Base-by-base conservation (phyloP, 164 flowering plant genomes). In the Stephania cephalantha region DNA sequence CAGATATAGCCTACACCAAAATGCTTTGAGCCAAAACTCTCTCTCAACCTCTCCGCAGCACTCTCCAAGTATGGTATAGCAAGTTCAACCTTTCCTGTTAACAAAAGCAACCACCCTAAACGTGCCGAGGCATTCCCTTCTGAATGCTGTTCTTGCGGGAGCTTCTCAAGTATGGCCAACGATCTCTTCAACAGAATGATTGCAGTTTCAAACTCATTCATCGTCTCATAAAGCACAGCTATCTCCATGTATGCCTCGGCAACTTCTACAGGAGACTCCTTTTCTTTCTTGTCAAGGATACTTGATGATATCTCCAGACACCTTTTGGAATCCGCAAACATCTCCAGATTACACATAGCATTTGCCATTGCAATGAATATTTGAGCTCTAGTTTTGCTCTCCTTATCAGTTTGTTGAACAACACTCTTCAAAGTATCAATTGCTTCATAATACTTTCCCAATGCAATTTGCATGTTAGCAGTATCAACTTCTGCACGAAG, bases 1-100 rank as follows among this genome's bases (percentile, higher is more conserved):
- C 91, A 93, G 20, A 95, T 90, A 82, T 95, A 95, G 6, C 93
- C 99, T 25, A 95, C 88, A 35, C 96, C 95, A 85, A 83, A 95
- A 83, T 93, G 99, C 76, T 89, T 90, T 18, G 90, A 69, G 55
- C 98, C 99, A 83, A 93, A 95, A 82, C 98, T 84, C 82, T 90
- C 97, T 80, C 82, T 90, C 82, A 93, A 76, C 61, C 82, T 90
- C 74, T 93, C 94, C 0, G 86, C 97, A 25, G 93, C 99, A 83
- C 84, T 88, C 86, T 95, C 99, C 89, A 95, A 81, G 79, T 86
- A 91, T 17, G 96, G 91, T 76, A 95, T 85, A 45, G 98, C 93
- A 81, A 90, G 85, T 13, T 82, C 75, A 63, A 93, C 99, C 79
- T 89, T 88, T 50, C 97, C 99, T 0, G 90, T 89, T 83, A 95